phyloP scores from a whole-genome alignment of 169 alveolate species.

The Cyclospora cayetanensis region DNA sequence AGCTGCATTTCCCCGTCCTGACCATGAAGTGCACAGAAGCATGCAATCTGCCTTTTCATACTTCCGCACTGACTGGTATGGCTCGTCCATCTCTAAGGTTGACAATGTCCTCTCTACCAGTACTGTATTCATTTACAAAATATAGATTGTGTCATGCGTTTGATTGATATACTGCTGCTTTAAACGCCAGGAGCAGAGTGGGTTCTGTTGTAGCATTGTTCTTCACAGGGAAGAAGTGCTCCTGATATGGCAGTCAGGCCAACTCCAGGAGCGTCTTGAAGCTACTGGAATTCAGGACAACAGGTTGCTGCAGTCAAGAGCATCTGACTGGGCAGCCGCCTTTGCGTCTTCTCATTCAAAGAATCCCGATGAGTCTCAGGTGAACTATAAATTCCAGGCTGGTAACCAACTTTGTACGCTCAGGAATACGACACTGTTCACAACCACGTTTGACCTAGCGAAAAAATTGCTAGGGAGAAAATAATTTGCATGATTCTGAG shows the following conservation, averaged over 20 bases:
- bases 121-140: neutral
- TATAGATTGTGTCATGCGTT: no score
- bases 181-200: neutral
- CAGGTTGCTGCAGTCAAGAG: conserved; percentile 44
- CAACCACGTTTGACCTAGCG: no score
- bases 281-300: conserved; percentile 24
- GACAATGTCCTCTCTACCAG: no score
- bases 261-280: conserved; percentile 39
- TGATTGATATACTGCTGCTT: neutral
- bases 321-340: conserved; percentile 57
- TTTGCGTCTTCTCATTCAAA: conserved; percentile 44
- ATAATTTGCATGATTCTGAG: no score
- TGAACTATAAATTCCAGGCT: no score
- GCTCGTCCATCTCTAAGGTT: no score
- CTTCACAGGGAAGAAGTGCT: conserved; percentile 50
- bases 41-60: conserved; percentile 28
- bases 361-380: conserved; percentile 10
- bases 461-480: no score
- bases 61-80: conserved; percentile 57
- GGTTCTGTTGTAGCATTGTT: neutral
- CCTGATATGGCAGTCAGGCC: conserved; percentile 59
- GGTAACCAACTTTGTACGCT: no score
- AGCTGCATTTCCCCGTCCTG: neutral
- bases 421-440: no score
- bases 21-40: neutral